Evolutionary conservation across 2,329 filamentous ascomycete genomes (phyloP), one percentile per base, ranked within the genome.

Genomic region (Rhynchosporium agropyri): DNA sequence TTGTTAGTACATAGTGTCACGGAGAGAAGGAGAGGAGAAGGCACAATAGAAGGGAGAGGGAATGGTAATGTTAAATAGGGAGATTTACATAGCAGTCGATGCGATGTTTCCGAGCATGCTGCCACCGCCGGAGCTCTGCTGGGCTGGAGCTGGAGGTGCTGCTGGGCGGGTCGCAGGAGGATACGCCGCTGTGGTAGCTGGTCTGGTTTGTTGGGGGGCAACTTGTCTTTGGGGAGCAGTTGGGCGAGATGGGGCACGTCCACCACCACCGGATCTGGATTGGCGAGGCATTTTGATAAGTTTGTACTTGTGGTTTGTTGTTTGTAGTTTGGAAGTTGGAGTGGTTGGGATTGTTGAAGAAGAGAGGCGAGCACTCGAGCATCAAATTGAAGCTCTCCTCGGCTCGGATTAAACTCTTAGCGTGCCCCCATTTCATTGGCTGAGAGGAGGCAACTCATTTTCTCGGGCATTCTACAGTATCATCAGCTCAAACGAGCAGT

Each of bases 91-190:
- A 77, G 95, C 95, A 63, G 95, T 99, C 76, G 89, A 92, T 70
- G 95, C 95, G 90, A 99, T 97, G 83, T 98, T 92, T 64, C 92
- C 94, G 71, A 99, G 92, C 10, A 99, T 83, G 68, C 95, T 94
- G 4, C 92, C 88, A 33, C 92, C 91, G 69, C 89, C 83, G 60
- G 81, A 79, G 26, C 55, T 64, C 58, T 70, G 79, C 40, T 66
- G 64, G 38, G 65, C 75, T 73, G 67, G 75, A 55, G 69, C 66
- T 55, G 76, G 74, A 63, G 77, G 76, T 60, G 81, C 77, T 61
- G 85, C 84, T 59, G 74, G 31, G 79, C 77, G 55, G 79, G 78
- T 59, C 63, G 81, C 81, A 57, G 84, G 82, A 61, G 84, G 59
- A 80, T 74, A 65, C 71, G 75, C 65, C 66, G 84, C 83, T 72